Base-by-base conservation (phyloP, 306 rosid species). In the Leucaena leucocephala region DNA sequence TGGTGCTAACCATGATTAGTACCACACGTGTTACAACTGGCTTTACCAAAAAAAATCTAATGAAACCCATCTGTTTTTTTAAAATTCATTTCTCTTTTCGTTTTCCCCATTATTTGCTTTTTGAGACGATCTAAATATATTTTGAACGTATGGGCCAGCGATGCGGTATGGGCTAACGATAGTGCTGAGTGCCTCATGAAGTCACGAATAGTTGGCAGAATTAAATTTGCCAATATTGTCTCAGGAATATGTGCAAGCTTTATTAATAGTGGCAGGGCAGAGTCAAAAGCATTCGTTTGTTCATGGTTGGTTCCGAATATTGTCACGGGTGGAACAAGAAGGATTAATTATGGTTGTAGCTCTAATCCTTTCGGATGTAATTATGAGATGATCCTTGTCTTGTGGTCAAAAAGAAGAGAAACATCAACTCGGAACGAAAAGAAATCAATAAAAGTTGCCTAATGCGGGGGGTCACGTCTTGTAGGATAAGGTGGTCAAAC, bases 21-120 rank as follows among this genome's bases (percentile, higher is more conserved):
- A 55, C 82, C 94, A 88, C 94, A 90, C 92, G 94, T 86, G 94
- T 90, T 85, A 78, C 94, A 86, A 88, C 91, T 85, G 91, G 88
- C 87, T 77, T 79, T 80, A 11, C 68, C 2, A 52, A 52, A 55
- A 40, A 85, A 71, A 75, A 66, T 21, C 70, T 58, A 16, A 72
- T 39, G 46, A 72, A 54, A 33, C 27, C 49, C 59, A 19, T 21
- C n/a, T n/a, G 1, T 27, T 27, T 55, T 7, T 67, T 68, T 27
- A 43, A 33, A 12, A 5, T 45, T 45, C 4, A 12, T 45, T 69
- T 44, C 6, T 44, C 6, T 22, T 48, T 48, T 3, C 10, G 1
- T 65, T 38, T 46, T 78, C 48, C 40, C 22, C 66, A 65, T 67
- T 19, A 40, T 72, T 69, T 43, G 42, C 55, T 64, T 35, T 46